Percentiles rank a stretch among this genome's conserved stretches.
Conservation (phyloP, 176 grass and related monocot species). For the Avena eriantha region DNA sequence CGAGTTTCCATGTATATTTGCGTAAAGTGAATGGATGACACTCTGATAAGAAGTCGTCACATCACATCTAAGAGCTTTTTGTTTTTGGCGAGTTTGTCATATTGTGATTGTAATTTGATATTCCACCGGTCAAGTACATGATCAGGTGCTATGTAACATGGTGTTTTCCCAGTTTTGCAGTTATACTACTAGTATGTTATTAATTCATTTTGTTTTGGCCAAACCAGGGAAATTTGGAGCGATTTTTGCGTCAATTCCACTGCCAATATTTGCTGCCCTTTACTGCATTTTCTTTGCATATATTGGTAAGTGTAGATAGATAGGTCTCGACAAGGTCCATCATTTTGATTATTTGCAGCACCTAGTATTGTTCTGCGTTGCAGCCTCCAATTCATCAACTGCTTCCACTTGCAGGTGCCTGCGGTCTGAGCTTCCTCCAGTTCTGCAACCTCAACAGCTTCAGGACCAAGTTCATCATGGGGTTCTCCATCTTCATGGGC, state of each 20-base stretch:
- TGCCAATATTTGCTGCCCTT: not conserved
- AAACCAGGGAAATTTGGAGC: constrained; percentile 11
- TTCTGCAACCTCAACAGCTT: constrained; percentile 91
- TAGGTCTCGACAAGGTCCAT: not conserved
- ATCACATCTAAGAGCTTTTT: not conserved
- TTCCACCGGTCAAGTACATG: not conserved
- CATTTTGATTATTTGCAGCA: not conserved
- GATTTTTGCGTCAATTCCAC: not conserved
- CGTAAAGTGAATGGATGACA: not conserved
- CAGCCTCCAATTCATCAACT: not conserved
- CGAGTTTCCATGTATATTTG: not conserved
- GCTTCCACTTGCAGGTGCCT: constrained; percentile 54
- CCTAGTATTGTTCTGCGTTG: not conserved
- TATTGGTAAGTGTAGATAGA: constrained; percentile 25
- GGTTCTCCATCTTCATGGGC: constrained; percentile 88
- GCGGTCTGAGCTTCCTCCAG: constrained; percentile 71
- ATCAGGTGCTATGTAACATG: not conserved
- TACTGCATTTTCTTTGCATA: constrained; percentile 51
- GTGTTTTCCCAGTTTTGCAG: not conserved
- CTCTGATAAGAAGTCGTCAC: not conserved
- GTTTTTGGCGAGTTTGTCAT: not conserved
- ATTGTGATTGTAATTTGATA: not conserved
- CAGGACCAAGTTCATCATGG: constrained; percentile 81
- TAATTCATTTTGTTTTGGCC: not conserved
- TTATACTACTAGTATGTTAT: not conserved